Conservation (phyloP, 805 yeast species). For the Metschnikowia amazonensis region DNA sequence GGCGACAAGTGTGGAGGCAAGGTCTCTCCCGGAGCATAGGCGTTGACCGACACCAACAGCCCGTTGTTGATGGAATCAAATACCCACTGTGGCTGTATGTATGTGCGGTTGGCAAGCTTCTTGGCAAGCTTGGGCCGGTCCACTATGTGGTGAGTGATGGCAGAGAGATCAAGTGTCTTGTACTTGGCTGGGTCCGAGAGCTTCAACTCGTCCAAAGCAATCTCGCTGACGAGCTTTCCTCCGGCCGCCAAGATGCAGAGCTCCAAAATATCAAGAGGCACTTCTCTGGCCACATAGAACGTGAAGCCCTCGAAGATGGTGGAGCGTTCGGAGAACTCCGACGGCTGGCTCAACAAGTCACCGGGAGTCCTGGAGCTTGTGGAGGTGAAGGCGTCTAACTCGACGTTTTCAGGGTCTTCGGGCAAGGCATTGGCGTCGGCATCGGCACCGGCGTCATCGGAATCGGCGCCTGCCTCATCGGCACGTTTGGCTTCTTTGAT, state of each 20-base stretch:
- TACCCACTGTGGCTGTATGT: constrained; percentile 97
- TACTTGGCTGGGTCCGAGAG: constrained; percentile 43
- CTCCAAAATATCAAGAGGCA: constrained; percentile 86
- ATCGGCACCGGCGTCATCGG: neutral
- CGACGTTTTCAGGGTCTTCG: constrained; percentile 18
- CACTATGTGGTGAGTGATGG: constrained; percentile 87
- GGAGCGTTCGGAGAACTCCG: constrained; percentile 50
- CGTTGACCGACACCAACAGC: constrained; percentile 67
- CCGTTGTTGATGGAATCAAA: constrained; percentile 86
- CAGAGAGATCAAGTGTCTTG: constrained; percentile 53
- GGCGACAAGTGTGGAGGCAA: constrained; percentile 97
- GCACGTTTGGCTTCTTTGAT: constrained; percentile 53
- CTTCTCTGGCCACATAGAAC: constrained; percentile 92
- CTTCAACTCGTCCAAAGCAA: constrained; percentile 74
- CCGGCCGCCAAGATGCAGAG: constrained; percentile 83
- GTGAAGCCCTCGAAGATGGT: constrained; percentile 68
- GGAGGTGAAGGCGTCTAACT: constrained; percentile 69
- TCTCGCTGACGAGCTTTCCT: constrained; percentile 80
- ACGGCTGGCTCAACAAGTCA: constrained; percentile 70
- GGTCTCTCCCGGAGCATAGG: constrained; percentile 90
- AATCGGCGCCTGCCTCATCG: constrained; percentile 34
- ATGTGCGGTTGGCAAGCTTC: constrained; percentile 87
- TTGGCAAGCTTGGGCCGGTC: constrained; percentile 82
- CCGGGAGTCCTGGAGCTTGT: constrained; percentile 54
- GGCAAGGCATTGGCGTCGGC: no score